phyloP scores from a whole-genome alignment of 1,284 basidiomycete species.

The Leccinum fallax region DNA sequence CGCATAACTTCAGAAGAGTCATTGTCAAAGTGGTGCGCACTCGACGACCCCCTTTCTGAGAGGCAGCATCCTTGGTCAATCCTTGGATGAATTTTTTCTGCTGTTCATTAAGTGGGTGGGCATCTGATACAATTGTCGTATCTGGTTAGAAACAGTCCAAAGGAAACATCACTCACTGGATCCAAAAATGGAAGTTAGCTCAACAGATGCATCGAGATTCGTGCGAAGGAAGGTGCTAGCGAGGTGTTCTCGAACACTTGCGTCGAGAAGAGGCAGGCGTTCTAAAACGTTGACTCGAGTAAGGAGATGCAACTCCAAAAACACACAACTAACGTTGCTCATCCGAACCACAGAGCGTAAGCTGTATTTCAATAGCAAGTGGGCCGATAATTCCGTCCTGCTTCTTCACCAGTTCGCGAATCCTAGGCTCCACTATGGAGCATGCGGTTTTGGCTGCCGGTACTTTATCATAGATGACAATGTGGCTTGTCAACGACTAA shows the following conservation, averaged over 20 bases:
- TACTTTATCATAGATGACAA: not conserved
- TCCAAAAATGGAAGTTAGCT: not conserved
- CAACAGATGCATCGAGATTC: not conserved
- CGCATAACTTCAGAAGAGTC: slow-evolving; percentile 18
- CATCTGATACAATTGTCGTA: slow-evolving; percentile 7
- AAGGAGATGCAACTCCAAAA: not conserved
- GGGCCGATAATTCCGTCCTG: not conserved
- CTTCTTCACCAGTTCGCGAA: slow-evolving; percentile 18
- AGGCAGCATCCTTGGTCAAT: not conserved
- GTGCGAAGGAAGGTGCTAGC: not conserved
- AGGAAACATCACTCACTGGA: not conserved
- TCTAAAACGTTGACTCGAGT: not conserved
- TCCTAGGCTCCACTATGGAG: slow-evolving; percentile 1
- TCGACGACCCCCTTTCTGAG: not conserved
- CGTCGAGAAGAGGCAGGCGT: not conserved
- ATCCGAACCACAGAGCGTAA: not conserved
- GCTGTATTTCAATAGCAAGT: not conserved
- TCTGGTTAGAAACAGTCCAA: not conserved
- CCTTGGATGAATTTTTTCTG: not conserved
- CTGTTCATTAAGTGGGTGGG: not conserved
- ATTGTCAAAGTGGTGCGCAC: slow-evolving; percentile 24
- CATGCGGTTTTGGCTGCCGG: slow-evolving; percentile 6
- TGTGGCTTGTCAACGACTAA: not conserved
- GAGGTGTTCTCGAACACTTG: not conserved
- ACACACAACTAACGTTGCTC: not conserved